Evolutionary conservation across 306 rosid species (phyloP).

Genomic region (Amphicarpaea edgeworthii): DNA sequence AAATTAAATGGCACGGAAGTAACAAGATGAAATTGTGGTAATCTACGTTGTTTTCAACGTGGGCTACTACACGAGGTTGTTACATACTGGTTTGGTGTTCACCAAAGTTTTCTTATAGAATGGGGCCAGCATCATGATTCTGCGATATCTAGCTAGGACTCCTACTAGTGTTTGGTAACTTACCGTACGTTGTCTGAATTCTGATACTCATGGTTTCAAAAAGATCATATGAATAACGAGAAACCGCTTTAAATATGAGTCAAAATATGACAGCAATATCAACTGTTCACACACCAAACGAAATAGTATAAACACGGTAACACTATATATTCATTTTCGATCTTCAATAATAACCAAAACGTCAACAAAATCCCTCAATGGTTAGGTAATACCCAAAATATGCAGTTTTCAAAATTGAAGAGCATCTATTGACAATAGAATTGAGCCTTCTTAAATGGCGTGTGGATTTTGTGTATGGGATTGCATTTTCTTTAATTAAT

Average conservation of each 20-base stretch:
- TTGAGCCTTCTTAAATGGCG: background rate
- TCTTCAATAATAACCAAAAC: background rate
- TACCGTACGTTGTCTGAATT: too few species aligned
- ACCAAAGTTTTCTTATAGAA: background rate
- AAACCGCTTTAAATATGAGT: background rate
- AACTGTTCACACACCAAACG: background rate
- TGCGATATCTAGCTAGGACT: background rate
- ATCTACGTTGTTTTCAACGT: too few species aligned
- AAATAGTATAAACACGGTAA: background rate
- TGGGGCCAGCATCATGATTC: background rate
- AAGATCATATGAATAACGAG: background rate
- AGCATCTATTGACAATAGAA: background rate
- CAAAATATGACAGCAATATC: background rate
- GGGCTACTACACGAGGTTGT: background rate
- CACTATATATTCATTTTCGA: background rate
- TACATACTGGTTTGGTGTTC: background rate
- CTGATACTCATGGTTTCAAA: background rate
- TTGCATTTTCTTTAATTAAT: slow-evolving; percentile 5
- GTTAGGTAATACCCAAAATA: background rate
- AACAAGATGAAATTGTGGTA: too few species aligned
- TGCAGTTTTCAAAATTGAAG: slow-evolving; percentile 1
- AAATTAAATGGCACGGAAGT: too few species aligned
- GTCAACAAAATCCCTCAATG: background rate
- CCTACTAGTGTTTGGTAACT: background rate
- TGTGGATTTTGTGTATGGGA: background rate